Conservation (phyloP, 331 rosid species). For the Rosa hybrid region DNA sequence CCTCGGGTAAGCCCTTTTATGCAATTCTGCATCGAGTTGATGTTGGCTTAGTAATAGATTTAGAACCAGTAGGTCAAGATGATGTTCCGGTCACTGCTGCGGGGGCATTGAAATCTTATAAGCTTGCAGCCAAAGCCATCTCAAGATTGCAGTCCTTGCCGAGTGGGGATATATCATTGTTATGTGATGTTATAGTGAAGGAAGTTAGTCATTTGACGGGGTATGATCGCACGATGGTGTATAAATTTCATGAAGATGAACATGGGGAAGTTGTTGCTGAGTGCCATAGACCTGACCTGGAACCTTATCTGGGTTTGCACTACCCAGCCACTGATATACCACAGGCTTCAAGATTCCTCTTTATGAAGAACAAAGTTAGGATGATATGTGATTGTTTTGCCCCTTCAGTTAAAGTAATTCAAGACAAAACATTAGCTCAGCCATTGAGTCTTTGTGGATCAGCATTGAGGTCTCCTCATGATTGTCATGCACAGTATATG, state of each 20-base stretch:
- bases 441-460: conserved; percentile 50
- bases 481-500: conserved; percentile 49
- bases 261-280: conserved; percentile 55
- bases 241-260: conserved; percentile 48
- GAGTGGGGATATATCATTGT: conserved; percentile 36
- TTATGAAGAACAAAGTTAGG: conserved; percentile 48
- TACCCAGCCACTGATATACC: conserved; percentile 54
- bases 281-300: conserved; percentile 37
- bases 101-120: conserved; percentile 51
- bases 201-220: conserved; percentile 48
- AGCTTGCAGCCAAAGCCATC: conserved; percentile 53
- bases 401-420: conserved; percentile 42
- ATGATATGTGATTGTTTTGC: conserved; percentile 51
- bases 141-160: conserved; percentile 47
- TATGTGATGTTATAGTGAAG: conserved; percentile 41
- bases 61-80: conserved; percentile 47
- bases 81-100: conserved; percentile 49
- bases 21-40: conserved; percentile 48
- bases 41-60: conserved; percentile 43
- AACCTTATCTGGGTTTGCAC: conserved; percentile 46
- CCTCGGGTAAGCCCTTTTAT: conserved; percentile 50
- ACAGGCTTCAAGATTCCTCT: conserved; percentile 47
- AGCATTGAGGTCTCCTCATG: conserved; percentile 42
- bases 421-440: conserved; percentile 36
- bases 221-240: conserved; percentile 50